Conservation (phyloP, 257 asterid genomes). For the Penstemon barbatus region DNA sequence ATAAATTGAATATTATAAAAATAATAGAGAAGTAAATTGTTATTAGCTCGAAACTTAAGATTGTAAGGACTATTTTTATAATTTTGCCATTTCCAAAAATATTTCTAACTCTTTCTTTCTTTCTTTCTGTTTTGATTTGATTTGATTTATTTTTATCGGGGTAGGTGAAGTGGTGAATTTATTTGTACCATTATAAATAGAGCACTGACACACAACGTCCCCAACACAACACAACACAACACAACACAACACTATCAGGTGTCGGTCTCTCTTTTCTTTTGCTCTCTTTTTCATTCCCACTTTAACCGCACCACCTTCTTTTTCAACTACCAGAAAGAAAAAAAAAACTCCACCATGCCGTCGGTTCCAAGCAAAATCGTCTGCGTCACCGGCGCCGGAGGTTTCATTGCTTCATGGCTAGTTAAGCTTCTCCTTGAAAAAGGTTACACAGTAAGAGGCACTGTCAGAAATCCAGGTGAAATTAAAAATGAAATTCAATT, state of each 20-base stretch:
- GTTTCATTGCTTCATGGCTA: constrained; percentile 96
- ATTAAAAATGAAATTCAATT: not conserved
- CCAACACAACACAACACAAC: constrained; percentile 3
- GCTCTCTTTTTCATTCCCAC: not conserved
- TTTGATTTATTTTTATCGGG: not conserved
- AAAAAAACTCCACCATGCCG: constrained; percentile 48
- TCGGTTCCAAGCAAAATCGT: constrained; percentile 61
- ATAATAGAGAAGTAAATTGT: too few species aligned
- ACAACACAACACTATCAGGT: not conserved
- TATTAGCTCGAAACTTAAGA: too few species aligned
- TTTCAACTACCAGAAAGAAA: not conserved
- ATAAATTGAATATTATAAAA: too few species aligned
- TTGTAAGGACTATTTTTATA: too few species aligned
- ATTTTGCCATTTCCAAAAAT: too few species aligned
- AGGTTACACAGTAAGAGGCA: constrained; percentile 89
- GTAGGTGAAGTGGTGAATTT: constrained; percentile 21
- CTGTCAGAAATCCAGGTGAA: constrained; percentile 87
- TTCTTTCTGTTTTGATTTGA: too few species aligned
- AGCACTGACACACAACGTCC: not conserved
- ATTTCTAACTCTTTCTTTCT: too few species aligned
- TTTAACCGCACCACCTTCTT: not conserved
- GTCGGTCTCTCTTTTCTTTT: not conserved
- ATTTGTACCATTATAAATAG: constrained; percentile 16
- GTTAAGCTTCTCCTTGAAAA: constrained; percentile 83
- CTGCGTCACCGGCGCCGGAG: constrained; percentile 99